Evolutionary conservation across 306 rosid species (phyloP), one percentile per base, ranked within the genome.

Genomic region (Mimosa pudica): DNA sequence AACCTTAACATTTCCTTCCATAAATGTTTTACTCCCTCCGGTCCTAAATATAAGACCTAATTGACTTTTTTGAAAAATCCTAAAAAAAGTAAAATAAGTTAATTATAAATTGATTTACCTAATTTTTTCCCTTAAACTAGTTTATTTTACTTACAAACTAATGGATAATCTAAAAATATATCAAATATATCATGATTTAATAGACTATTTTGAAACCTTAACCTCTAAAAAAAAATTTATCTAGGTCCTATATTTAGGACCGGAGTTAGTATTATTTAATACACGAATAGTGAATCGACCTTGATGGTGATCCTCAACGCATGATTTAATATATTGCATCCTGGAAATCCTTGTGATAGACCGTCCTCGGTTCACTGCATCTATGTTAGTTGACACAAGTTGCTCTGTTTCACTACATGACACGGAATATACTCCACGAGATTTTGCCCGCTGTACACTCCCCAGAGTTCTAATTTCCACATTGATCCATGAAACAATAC

Each of bases 291-390:
- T 7, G 20, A 49, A 52, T 14, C 42, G 36, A 41, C 12, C 67
- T 70, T 74, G 49, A 44, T 47, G 45, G 86, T 68, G 86, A 69
- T 67, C 82, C 74, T 24, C 33, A 17, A 20, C 36, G 36, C 36
- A 68, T n/a, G 30, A 16, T 73, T 78, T 74, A 69, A 48, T 83
- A 78, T 57, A 5, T 46, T 46, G 36, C 38, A 11, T 2, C 36
- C 6, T 18, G 10, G 6, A 10, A 4, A 18, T 45, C 35, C 73
- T 45, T 44, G 57, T 45, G 16, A 24, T 45, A 47, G 55, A 41
- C 16, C 14, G 44, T 32, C 76, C 18, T 8, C 24, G 65, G 74
- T 79, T 78, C 77, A 78, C 49, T 74, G 80, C 51, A 60, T 17
- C 54, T 11, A 3, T 61, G 81, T 74, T 41, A 38, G 13, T 72